Base-by-base conservation (phyloP, 2,329 filamentous ascomycete genomes). In the Taxawa tesnikishii region DNA sequence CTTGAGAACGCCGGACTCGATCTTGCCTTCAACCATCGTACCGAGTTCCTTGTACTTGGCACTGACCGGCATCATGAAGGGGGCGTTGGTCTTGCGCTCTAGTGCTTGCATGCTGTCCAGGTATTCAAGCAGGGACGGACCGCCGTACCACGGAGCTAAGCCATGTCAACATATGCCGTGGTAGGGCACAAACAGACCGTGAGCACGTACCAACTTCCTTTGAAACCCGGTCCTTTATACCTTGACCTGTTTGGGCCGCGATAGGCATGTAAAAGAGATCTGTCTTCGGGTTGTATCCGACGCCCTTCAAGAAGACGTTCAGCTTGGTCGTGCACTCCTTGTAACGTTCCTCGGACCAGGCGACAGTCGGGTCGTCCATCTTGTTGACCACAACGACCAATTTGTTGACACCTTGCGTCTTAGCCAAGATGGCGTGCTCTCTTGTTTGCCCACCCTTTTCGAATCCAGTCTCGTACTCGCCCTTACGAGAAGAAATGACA, bases 21-120 rank as follows among this genome's bases (percentile, higher is more conserved):
- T 82, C 69, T 94, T 94, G 44, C 90, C 90, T 63, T 98, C 92
- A 26, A 94, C 74, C 73, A 98, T 85, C 40, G 90, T 98, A 48
- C 90, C 90, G 70, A 98, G 79, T 55, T 98, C 92, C 48, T 82
- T 75, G 67, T 96, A 98, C 63, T 98, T 98, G 59, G 83, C 84
- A 42, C 82, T 83, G 43, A 98, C 71, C 6, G 90, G 83, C 87
- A 98, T 94, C 90, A 98, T 96, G 70, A 98, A 96, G 7, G 90
- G 88, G 2, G 90, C 90, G 48, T 94, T 94, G 48, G 94, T 62
- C 67, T 96, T 98, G 48, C 90, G 83, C 58, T 98, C 88, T 24
- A 94, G 72, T 9, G 88, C 76, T 49, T 80, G 76, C 83, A 96
- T 94, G 53, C 73, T 67, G 55, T 94, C 88, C n/a, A 98, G 75